Conservation (phyloP, 192 early-diverging fungal genomes). For the Coemansia sp. region DNA sequence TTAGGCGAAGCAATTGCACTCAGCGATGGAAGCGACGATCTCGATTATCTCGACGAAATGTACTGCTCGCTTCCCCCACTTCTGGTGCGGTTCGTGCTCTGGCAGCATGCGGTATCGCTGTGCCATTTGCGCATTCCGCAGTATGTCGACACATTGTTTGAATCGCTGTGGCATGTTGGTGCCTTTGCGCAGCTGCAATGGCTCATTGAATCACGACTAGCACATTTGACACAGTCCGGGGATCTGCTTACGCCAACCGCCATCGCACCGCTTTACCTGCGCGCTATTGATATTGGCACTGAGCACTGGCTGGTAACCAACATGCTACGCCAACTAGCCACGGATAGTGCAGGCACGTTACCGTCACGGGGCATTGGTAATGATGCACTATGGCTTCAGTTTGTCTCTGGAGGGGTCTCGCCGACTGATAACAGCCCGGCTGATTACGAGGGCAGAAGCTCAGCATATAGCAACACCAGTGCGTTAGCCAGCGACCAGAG, state of each 20-base stretch:
- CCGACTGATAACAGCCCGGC: neutral
- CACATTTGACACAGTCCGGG: neutral
- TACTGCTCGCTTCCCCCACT: slow-evolving; percentile 28
- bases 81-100: slow-evolving; percentile 35
- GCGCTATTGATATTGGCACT: slow-evolving; percentile 30
- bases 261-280: slow-evolving; percentile 34
- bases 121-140: slow-evolving; percentile 36
- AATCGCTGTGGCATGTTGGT: slow-evolving; percentile 42
- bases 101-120: slow-evolving; percentile 40
- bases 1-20: slow-evolving; percentile 32
- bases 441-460: neutral
- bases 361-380: neutral
- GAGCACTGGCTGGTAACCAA: slow-evolving; percentile 14
- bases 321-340: slow-evolving; percentile 12
- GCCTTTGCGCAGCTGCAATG: slow-evolving; percentile 43
- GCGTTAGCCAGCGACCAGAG: neutral
- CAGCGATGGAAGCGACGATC: slow-evolving; percentile 19
- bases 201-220: slow-evolving; percentile 25
- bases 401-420: slow-evolving; percentile 3
- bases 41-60: slow-evolving; percentile 45
- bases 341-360: neutral
- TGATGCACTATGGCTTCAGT: slow-evolving; percentile 25
- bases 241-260: slow-evolving; percentile 14
- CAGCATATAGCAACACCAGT: neutral
- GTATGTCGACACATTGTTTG: slow-evolving; percentile 36